phyloP scores from a whole-genome alignment of 2,329 filamentous ascomycete genomes.

The Tolypocladium sp. region DNA sequence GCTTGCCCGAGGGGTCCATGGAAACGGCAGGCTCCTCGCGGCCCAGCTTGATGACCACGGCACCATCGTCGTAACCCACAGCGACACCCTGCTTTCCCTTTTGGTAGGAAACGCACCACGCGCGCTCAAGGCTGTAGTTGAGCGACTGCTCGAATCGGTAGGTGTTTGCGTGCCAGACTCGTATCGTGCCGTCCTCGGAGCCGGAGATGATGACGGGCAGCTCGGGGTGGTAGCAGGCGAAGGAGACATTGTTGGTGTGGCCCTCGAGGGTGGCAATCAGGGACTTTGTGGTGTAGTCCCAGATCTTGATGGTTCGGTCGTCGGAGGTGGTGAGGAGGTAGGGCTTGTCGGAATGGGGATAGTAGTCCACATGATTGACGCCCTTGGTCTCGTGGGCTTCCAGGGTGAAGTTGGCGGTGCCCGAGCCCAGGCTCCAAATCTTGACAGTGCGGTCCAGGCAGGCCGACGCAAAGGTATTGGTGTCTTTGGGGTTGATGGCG shows the following conservation, averaged over 20 bases:
- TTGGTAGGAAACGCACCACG: constrained; percentile 96
- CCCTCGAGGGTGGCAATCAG: constrained; percentile 94
- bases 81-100: constrained; percentile 90
- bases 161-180: constrained; percentile 98
- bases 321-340: constrained; percentile 96
- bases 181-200: constrained; percentile 93
- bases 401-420: constrained; percentile 91
- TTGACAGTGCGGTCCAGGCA: constrained; percentile 96
- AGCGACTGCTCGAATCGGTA: constrained; percentile 93
- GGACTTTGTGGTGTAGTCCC: constrained; percentile 98
- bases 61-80: constrained; percentile 94
- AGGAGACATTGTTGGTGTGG: constrained; percentile 96
- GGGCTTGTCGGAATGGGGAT: constrained; percentile 63
- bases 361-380: constrained; percentile 95
- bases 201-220: constrained; percentile 95
- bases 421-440: constrained; percentile 92
- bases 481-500: constrained; percentile 95
- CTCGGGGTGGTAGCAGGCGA: constrained; percentile 96
- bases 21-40: constrained; percentile 95
- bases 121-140: constrained; percentile 90
- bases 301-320: constrained; percentile 93
- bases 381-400: constrained; percentile 96
- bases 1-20: constrained; percentile 92
- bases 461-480: constrained; percentile 83
- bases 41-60: constrained; percentile 95